phyloP scores from a whole-genome alignment of 495 filamentous ascomycete species.

The Parathielavia appendiculata region DNA sequence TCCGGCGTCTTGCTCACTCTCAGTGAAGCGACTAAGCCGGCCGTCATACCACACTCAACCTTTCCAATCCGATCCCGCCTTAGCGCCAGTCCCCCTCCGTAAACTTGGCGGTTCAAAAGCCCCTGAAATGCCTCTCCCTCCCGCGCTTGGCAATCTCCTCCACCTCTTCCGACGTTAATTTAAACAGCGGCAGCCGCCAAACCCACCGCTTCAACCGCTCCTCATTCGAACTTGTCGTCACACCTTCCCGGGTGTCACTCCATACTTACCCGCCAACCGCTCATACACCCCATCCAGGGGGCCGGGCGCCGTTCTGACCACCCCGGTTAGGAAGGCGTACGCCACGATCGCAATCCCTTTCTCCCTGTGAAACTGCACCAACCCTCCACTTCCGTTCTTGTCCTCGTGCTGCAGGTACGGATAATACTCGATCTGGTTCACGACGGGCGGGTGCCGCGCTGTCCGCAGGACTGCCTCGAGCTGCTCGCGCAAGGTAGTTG shows the following conservation, averaged over 20 bases:
- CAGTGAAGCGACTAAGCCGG: too few relatives aligned
- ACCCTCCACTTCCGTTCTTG: conserved; percentile 19
- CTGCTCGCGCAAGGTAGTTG: conserved; percentile 66
- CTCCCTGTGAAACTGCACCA: conserved; percentile 60
- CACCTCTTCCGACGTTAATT: conserved; percentile 66
- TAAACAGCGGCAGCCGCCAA: conserved; percentile 54
- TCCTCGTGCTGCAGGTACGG: conserved; percentile 73
- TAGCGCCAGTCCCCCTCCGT: conserved; percentile 55
- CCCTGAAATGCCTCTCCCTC: conserved; percentile 61
- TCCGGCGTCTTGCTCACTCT: too few relatives aligned
- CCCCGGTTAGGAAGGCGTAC: conserved; percentile 63
- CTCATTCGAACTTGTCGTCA: conserved; percentile 76
- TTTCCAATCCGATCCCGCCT: conserved; percentile 4
- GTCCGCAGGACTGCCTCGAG: conserved; percentile 64
- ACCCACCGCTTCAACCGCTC: conserved; percentile 63
- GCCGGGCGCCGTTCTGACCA: conserved; percentile 60
- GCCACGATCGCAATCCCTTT: conserved; percentile 64
- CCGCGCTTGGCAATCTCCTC: conserved; percentile 59
- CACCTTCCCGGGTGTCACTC: conserved; percentile 63
- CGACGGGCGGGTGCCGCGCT: conserved; percentile 57
- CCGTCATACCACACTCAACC: too few relatives aligned
- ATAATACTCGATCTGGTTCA: conserved; percentile 89
- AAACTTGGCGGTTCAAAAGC: conserved; percentile 62
- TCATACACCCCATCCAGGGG: conserved; percentile 61
- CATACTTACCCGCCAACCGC: conserved; percentile 68